Conservation (phyloP, 2,329 filamentous ascomycete genomes). For the Verticillium dahliae region DNA sequence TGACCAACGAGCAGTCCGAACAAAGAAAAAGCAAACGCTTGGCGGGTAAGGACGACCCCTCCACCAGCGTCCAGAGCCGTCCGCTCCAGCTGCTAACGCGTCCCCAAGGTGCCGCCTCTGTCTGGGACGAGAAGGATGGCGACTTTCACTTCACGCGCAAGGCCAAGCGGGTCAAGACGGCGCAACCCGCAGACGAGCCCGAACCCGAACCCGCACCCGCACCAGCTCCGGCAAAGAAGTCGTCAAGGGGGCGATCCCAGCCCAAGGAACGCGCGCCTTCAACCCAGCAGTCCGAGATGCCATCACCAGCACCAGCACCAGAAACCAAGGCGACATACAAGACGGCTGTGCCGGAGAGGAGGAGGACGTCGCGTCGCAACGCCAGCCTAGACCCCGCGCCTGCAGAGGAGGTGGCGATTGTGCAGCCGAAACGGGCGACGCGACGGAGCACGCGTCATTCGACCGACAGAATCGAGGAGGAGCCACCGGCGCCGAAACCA, state of each 20-base stretch:
- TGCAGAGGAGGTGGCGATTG: slow-evolving; percentile 27
- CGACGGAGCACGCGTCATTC: slow-evolving; percentile 39
- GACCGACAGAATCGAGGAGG: slow-evolving; percentile 25
- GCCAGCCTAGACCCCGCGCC: slow-evolving; percentile 29
- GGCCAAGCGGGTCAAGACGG: slow-evolving; percentile 57
- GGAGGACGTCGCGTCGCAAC: slow-evolving; percentile 28
- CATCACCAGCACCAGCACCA: slow-evolving; percentile 13
- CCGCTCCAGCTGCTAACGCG: neutral
- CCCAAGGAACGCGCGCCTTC: slow-evolving; percentile 26
- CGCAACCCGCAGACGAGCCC: slow-evolving; percentile 30
- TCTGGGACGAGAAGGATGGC: slow-evolving; percentile 62
- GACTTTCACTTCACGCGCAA: slow-evolving; percentile 70
- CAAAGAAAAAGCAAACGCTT: slow-evolving; percentile 59
- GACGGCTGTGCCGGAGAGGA: slow-evolving; percentile 16
- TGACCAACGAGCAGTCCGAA: slow-evolving; percentile 57
- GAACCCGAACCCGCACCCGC: slow-evolving; percentile 31
- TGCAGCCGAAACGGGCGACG: slow-evolving; percentile 32
- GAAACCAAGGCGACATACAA: slow-evolving; percentile 11
- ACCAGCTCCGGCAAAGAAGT: slow-evolving; percentile 26
- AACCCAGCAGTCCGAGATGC: slow-evolving; percentile 10
- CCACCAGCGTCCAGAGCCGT: neutral
- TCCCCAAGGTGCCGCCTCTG: slow-evolving; percentile 27
- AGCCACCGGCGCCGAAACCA: slow-evolving; percentile 2
- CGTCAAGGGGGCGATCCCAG: slow-evolving; percentile 30
- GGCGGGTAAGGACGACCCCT: slow-evolving; percentile 42